Percentiles rank a stretch among this genome's conserved stretches.
These are phyloP conservation scores for Trifolium pratense DNA, from an alignment of 306 rosid species.

Conservation along the genomic window DNA sequence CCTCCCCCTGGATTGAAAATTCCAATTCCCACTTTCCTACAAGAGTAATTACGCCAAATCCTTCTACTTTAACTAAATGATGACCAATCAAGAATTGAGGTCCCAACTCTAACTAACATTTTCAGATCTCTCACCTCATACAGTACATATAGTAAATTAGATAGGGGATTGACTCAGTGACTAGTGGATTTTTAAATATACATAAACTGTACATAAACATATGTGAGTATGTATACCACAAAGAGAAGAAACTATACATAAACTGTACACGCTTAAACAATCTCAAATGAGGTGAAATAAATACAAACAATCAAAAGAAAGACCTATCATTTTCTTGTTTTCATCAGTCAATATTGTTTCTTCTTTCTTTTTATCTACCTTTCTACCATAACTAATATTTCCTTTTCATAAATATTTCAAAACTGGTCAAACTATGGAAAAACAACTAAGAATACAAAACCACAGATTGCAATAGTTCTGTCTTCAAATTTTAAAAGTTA, in stretches of 20 bases:
- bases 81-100: constrained; percentile 21
- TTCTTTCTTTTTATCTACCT: neutral
- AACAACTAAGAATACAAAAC: constrained; percentile 9
- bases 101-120: constrained; percentile 11
- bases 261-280: constrained; percentile 1
- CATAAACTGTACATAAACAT: too few relatives aligned
- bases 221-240: neutral
- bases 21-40: constrained; percentile 3
- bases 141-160: constrained; percentile 1
- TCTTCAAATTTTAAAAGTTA: constrained; percentile 17
- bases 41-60: neutral
- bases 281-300: neutral
- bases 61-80: constrained; percentile 1
- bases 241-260: neutral
- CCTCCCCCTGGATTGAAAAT: constrained; percentile 11
- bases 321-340: constrained; percentile 6
- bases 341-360: neutral
- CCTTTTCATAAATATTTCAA: constrained; percentile 9
- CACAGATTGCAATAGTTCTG: constrained; percentile 3
- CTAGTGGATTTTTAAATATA: constrained; percentile 13
- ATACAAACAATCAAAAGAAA: constrained; percentile 18
- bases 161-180: neutral
- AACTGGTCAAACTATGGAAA: constrained; percentile 10
- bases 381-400: neutral
- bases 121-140: constrained; percentile 22